Evolutionary conservation across 768 basidiomycete genomes (phyloP), one percentile per base, ranked within the genome.

Genomic region (Hypholoma fasciculare): DNA sequence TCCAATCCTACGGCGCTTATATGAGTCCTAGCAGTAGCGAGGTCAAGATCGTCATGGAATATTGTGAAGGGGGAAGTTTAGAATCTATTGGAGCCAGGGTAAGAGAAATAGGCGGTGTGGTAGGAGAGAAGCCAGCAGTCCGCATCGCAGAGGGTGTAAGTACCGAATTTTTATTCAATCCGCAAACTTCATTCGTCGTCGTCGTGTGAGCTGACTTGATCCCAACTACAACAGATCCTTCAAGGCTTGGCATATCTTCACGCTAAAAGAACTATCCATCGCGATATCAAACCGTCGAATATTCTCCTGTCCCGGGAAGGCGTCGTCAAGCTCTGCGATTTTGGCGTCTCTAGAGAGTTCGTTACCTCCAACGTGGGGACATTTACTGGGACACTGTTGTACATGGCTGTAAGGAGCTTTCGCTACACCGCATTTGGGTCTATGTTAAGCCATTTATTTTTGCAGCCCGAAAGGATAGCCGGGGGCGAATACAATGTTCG

Each of bases 341-440:
- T 99, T 69, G 96, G 96, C n/a, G 96, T 98, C 9, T 98, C 96
- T 13, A 96, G 96, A 40, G 92, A 96, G 71, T 81, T 98, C 26
- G 87, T 97, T 64, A 85, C 90, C 66, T 92, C 90, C 43, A 74
- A 90, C 58, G 96, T 96, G 9, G 92, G 90, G 56, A 99, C 96
- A 0, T 98, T 98, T 69, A 98, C 96, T 0, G 96, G 96, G 6
- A 98, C 96, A 30, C 90, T 94, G 69, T 88, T 92, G 61, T 99
- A 99, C 75, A 99, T 98, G 96, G 96, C 96, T 60, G 96, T 97
- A 67, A 74, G 95, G 83, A 36, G 23, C 23, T 54, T 54, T 43
- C 30, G 6, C 30, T 7, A 5, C 9, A 9, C 30, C 30, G 30
- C 9, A 34, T 34, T 34, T 34, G 30, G 6, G 6, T 7, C 9